Conservation (phyloP, 768 basidiomycete genomes). For the Tulasnella sp. region DNA sequence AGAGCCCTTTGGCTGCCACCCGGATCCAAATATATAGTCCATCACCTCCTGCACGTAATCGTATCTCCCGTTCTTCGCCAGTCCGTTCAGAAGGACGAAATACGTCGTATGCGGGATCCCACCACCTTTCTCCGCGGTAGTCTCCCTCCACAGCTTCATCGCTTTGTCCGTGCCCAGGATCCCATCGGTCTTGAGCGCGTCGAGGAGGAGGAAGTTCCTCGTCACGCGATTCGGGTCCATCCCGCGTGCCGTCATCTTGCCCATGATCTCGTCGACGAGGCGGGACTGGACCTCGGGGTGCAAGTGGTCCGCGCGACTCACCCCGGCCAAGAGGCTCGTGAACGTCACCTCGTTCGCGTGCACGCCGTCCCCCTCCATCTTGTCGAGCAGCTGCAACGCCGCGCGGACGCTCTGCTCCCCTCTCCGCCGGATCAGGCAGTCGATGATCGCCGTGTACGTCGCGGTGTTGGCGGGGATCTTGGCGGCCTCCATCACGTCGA, state of each 20-base stretch:
- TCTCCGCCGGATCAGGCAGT: slow-evolving; percentile 51
- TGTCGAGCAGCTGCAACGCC: slow-evolving; percentile 54
- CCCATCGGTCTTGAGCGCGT: slow-evolving; percentile 36
- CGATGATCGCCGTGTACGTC: slow-evolving; percentile 70
- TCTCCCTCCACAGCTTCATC: slow-evolving; percentile 46
- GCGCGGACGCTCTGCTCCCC: slow-evolving; percentile 41
- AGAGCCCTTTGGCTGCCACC: slow-evolving; percentile 1
- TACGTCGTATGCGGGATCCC: neutral
- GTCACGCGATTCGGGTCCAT: slow-evolving; percentile 48
- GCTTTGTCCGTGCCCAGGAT: slow-evolving; percentile 43
- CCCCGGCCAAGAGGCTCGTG: slow-evolving; percentile 61
- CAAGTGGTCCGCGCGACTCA: slow-evolving; percentile 50
- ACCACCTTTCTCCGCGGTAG: slow-evolving; percentile 33
- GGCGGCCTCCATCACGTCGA: slow-evolving; percentile 64
- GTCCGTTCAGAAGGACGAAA: neutral
- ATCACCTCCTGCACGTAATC: slow-evolving; percentile 1
- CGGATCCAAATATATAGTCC: slow-evolving; percentile 1
- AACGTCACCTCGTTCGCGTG: slow-evolving; percentile 73
- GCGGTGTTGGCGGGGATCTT: slow-evolving; percentile 63
- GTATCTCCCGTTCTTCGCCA: neutral
- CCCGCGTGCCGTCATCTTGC: slow-evolving; percentile 44
- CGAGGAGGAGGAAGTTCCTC: slow-evolving; percentile 68
- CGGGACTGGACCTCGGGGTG: slow-evolving; percentile 21
- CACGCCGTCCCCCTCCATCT: slow-evolving; percentile 51
- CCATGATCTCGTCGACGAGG: slow-evolving; percentile 39